Conservation (phyloP, 768 basidiomycete genomes). For the Imleria badia region DNA sequence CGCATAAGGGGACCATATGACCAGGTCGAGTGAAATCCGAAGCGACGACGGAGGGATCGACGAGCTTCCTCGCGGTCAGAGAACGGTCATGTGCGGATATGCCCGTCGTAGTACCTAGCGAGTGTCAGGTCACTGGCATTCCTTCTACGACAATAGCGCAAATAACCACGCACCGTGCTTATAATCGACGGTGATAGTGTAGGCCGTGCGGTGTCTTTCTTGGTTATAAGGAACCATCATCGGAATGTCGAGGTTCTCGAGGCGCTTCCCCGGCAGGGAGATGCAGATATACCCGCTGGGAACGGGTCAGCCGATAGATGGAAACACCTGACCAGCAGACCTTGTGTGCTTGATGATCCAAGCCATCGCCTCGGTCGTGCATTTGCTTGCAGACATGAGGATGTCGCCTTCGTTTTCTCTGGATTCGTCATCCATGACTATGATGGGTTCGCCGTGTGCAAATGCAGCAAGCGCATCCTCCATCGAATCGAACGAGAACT, state of each 20-base stretch:
- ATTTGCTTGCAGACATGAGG: conserved; percentile 79
- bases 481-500: conserved; percentile 76
- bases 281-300: conserved; percentile 92
- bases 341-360: conserved; percentile 98
- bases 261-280: conserved; percentile 71
- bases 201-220: conserved; percentile 90
- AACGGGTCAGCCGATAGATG: conserved; percentile 9
- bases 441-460: conserved; percentile 80
- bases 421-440: conserved; percentile 96
- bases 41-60: conserved; percentile 52
- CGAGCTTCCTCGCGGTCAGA: conserved; percentile 81
- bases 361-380: conserved; percentile 97
- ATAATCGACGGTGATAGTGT: conserved; percentile 95
- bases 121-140: background rate
- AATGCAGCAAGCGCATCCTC: conserved; percentile 79
- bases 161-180: conserved; percentile 57
- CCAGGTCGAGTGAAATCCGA: conserved; percentile 89
- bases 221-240: conserved; percentile 95
- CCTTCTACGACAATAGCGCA: background rate
- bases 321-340: conserved; percentile 42
- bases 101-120: conserved; percentile 84
- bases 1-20: conserved; percentile 92
- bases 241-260: conserved; percentile 77
- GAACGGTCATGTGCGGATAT: conserved; percentile 96
- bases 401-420: conserved; percentile 98